Evolutionary conservation across 2,329 filamentous ascomycete genomes (phyloP), one percentile per base, ranked within the genome.

Genomic region (Ilyonectria mors-panacis): DNA sequence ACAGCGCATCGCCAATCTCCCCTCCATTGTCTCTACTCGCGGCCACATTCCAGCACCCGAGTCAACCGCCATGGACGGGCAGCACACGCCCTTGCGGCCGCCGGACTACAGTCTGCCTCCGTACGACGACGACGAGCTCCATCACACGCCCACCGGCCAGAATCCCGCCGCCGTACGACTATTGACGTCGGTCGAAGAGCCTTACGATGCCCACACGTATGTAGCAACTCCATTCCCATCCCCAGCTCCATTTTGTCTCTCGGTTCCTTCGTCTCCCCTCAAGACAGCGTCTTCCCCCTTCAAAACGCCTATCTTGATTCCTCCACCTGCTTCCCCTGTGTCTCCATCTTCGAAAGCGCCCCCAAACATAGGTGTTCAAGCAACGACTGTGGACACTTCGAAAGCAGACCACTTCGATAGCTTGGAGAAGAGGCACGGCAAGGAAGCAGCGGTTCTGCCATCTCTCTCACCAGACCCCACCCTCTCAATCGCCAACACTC

Each of bases 161-260:
- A 86, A 86, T 75, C 79, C 84, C 50, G 85, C 88, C 37, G 87
- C 85, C 68, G 85, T 91, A 61, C 85, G 89, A 74, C 81, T 92
- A 73, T 81, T 92, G 80, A 91, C 89, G 59, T 90, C 88, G 7
- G 84, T 89, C 78, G 89, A 91, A 75, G 88, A 90, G 53, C 80
- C 85, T n/a, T 71, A 77, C 74, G 82, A 81, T 80, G 84, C 69
- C 63, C 81, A 83, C 77, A 83, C 86, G 88, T 91, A 91, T 83
- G 89, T 91, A 81, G 75, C 77, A 70, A 54, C 65, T 35, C 60
- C 59, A 54, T 67, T 64, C 45, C 67, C 66, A 45, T 67, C 57
- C 51, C 64, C 65, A 42, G 51, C 53, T 50, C n/a, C 30, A 39
- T n/a, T 21, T 30, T 23, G 48, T 58, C 12, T 37, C 13, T 51